These are phyloP conservation scores for Leucocoprinus gongylophorus DNA, from an alignment of 1,284 basidiomycete genomes.

Conservation along the genomic window DNA sequence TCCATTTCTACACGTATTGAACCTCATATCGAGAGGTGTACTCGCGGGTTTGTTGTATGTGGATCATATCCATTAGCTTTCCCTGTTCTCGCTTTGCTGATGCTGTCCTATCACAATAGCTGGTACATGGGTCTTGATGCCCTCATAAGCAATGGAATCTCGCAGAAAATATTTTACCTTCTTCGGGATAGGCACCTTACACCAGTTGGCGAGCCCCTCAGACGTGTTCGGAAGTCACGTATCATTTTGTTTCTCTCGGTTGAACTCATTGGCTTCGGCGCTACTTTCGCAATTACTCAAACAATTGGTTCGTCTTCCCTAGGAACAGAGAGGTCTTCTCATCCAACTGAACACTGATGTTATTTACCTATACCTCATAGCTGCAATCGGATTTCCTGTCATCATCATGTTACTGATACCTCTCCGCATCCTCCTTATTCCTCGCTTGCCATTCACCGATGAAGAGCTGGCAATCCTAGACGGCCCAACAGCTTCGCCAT, in stretches of 20 bases:
- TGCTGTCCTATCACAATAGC: conserved; percentile 31
- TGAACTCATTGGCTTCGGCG: conserved; percentile 83
- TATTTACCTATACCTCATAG: conserved; percentile 29
- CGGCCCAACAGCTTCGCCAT: conserved; percentile 78
- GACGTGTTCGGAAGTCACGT: conserved; percentile 65
- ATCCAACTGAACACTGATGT: neutral
- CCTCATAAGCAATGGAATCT: conserved; percentile 79
- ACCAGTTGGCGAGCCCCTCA: conserved; percentile 61
- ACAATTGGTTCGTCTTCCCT: conserved; percentile 62
- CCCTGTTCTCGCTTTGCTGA: neutral
- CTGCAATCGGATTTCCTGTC: conserved; percentile 87
- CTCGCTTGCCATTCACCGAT: conserved; percentile 69
- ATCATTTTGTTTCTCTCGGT: conserved; percentile 75
- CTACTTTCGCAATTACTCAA: conserved; percentile 89
- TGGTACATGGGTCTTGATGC: conserved; percentile 92
- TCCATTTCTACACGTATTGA: conserved; percentile 76
- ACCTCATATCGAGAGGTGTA: conserved; percentile 71
- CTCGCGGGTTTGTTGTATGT: conserved; percentile 68
- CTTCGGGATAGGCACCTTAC: conserved; percentile 68
- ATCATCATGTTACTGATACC: conserved; percentile 89
- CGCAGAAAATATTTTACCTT: conserved; percentile 77
- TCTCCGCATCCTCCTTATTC: conserved; percentile 67
- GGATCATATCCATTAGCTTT: conserved; percentile 13
- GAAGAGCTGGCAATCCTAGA: conserved; percentile 85
- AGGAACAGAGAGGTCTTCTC: neutral